Evolutionary conservation across 163 green algal species (phyloP).

Genomic region (Scenedesmus sp.): DNA sequence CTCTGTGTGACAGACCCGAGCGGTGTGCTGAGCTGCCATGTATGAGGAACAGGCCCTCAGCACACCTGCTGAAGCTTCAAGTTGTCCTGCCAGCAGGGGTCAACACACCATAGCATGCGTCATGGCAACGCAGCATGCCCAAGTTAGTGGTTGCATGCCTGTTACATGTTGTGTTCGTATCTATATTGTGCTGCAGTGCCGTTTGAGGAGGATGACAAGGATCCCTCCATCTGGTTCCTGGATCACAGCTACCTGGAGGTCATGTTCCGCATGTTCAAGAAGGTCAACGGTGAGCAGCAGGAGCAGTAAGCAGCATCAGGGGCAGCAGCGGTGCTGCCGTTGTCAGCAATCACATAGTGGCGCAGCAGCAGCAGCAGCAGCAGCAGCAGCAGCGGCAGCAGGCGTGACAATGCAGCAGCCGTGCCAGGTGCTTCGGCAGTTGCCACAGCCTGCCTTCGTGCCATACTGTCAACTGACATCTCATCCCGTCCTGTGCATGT

Average conservation of each 20-base stretch:
- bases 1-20: too few species aligned
- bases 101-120: too few species aligned
- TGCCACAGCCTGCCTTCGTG: not conserved
- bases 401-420: too few species aligned
- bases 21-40: too few species aligned
- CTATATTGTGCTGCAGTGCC: constrained; percentile 81
- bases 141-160: not conserved
- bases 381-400: too few species aligned
- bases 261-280: constrained; percentile 99
- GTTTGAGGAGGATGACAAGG: constrained; percentile 99
- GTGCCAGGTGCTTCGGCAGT: not conserved
- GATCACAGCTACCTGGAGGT: constrained; percentile 98
- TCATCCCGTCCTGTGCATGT: not conserved
- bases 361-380: not conserved
- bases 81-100: too few species aligned
- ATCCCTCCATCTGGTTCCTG: constrained; percentile 98
- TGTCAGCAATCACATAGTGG: too few species aligned
- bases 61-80: not conserved
- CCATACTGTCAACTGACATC: not conserved
- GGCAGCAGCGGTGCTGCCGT: not conserved
- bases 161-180: not conserved
- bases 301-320: not conserved
- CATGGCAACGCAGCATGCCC: not conserved
- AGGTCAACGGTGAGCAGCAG: constrained; percentile 94
- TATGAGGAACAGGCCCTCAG: too few species aligned